Evolutionary conservation across 768 basidiomycete genomes (phyloP), one percentile per base, ranked within the genome.

Genomic region (Daedaleopsis sinensis): DNA sequence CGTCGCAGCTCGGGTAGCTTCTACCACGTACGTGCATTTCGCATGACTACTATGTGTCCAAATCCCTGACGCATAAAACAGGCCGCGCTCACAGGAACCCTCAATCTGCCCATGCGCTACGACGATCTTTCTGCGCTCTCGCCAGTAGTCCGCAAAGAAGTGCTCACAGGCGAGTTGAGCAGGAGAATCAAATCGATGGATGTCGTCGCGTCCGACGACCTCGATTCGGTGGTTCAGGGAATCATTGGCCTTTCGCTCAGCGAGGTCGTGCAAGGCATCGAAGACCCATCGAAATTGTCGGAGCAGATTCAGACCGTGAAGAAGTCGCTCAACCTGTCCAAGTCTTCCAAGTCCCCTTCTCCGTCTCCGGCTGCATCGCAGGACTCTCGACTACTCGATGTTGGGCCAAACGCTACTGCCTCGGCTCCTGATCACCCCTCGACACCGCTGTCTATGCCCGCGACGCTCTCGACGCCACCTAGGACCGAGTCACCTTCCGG

Each of bases 381-480:
- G 64, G 89, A 90, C 72, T 91, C 91, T 1, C 81, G 85, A 35
- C 73, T 86, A n/a, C 76, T 89, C 32, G 88, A 90, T 65, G 83
- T 79, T 57, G 80, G 83, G 8, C 73, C 85, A 23, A 84, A 84
- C 63, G 89, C 90, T 2, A 92, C 90, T 4, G 93, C 92, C 2
- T 91, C 90, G 52, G 92, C 92, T n/a, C 93, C 93, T 0, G 93
- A 94, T 69, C 92, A 93, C 63, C 93, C 93, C 0, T 91, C 89
- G 8, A 94, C 93, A 0, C 93, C 93, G 1, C 84, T 94, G 13
- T 93, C 92, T 1, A 80, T 91, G 59, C 85, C 85, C 59, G 84
- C 87, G 0, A 88, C 89, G 0, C 71, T 90, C n/a, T 86, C 88
- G 36, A 91, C 90, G 0, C 91, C 93, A 2, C 90, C 93, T 13